Conservation (phyloP, 306 rosid genomes). For the Ormosia emarginata region DNA sequence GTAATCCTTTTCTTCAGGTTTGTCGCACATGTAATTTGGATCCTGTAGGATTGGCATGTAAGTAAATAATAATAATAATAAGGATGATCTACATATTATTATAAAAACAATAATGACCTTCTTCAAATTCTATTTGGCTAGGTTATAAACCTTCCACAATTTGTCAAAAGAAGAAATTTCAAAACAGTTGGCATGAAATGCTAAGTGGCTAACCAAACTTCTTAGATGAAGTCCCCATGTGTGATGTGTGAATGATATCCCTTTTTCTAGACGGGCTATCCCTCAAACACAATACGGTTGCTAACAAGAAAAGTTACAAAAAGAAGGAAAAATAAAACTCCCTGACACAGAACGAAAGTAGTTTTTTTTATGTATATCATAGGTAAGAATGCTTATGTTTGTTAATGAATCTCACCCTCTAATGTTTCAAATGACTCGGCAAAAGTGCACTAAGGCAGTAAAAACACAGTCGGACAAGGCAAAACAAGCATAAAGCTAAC, state of each 20-base stretch:
- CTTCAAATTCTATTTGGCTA: constrained; percentile 15
- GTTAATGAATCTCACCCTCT: neutral
- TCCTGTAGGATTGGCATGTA: constrained; percentile 30
- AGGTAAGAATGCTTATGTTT: neutral
- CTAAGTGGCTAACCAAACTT: constrained; percentile 7
- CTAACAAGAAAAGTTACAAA: neutral
- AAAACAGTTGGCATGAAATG: neutral
- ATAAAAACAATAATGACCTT: too few relatives aligned
- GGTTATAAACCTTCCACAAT: neutral
- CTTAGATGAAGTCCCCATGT: neutral
- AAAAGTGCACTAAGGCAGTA: neutral
- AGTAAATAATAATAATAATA: neutral
- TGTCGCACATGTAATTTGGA: constrained; percentile 26
- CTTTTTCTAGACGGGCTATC: constrained; percentile 12
- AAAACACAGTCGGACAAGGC: constrained; percentile 7
- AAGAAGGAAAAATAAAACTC: neutral
- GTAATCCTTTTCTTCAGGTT: constrained; percentile 45
- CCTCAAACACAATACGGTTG: neutral
- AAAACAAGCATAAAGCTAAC: neutral
- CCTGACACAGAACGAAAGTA: neutral
- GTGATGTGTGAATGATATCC: neutral
- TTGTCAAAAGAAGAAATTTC: neutral
- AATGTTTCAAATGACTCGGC: constrained; percentile 3
- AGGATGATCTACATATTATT: neutral
- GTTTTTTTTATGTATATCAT: neutral